A percentile compares a stretch with the other conserved stretches of the same genome.
Evolutionary conservation across 2,329 filamentous ascomycete genomes (phyloP).

Genomic region (Xylariaceae sp.): DNA sequence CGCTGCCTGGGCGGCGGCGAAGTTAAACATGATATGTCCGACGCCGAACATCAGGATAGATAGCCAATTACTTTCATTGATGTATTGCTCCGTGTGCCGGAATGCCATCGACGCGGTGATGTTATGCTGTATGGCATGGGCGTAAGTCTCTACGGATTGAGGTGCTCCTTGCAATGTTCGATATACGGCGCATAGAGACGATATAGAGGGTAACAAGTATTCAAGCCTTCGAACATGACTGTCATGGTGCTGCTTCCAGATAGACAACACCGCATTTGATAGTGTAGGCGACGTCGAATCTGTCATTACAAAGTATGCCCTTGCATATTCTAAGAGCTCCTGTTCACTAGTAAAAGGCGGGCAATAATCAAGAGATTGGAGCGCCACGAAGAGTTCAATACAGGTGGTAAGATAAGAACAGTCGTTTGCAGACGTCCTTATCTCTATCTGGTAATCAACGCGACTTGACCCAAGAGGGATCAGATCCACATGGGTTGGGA

Average conservation of each 20-base stretch:
- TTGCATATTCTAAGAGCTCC: slow-evolving; percentile 10
- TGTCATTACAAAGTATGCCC: background rate
- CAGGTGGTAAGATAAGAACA: background rate
- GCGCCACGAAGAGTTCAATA: slow-evolving; percentile 4
- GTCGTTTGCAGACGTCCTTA: background rate
- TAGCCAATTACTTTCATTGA: slow-evolving; percentile 71
- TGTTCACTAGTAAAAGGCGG: background rate
- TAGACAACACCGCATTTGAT: background rate
- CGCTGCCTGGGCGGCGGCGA: slow-evolving; percentile 20
- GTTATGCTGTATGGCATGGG: slow-evolving; percentile 29
- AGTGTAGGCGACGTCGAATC: background rate
- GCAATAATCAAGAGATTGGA: slow-evolving; percentile 4
- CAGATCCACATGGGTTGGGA: background rate
- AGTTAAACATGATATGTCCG: slow-evolving; percentile 34
- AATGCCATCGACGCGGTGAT: slow-evolving; percentile 55
- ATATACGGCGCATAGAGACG: slow-evolving; percentile 28
- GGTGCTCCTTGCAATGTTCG: slow-evolving; percentile 17
- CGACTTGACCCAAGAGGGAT: background rate
- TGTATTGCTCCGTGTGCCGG: slow-evolving; percentile 59
- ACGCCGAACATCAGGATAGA: slow-evolving; percentile 32
- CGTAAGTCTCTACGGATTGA: slow-evolving; percentile 12
- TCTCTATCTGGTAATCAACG: background rate
- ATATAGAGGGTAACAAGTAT: slow-evolving; percentile 29
- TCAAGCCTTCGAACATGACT: slow-evolving; percentile 15
- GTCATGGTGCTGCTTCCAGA: background rate